Evolutionary conservation across 164 flowering plant species (phyloP).

Genomic region (Stephania yunnanensis): DNA sequence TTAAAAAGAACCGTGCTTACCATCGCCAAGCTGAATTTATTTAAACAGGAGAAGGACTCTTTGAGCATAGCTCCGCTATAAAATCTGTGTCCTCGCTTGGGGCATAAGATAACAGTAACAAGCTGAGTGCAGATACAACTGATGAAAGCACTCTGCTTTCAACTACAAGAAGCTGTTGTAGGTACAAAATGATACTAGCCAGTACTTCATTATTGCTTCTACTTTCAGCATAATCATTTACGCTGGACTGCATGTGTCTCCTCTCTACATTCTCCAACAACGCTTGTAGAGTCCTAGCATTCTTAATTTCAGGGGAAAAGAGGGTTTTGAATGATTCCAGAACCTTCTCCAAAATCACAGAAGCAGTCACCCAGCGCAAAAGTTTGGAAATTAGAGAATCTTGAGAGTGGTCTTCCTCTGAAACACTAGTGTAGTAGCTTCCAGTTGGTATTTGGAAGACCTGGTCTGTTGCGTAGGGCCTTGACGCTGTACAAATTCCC

Average conservation of each 20-base stretch:
- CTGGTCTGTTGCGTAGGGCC: constrained; percentile 20
- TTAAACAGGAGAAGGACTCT: constrained; percentile 57
- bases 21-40: constrained; percentile 85
- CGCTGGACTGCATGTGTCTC: constrained; percentile 9
- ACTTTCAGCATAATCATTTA: constrained; percentile 8
- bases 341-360: constrained; percentile 50
- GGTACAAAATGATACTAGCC: constrained; percentile 49
- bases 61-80: constrained; percentile 34
- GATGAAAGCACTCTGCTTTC: constrained; percentile 45
- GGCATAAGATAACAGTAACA: constrained; percentile 37
- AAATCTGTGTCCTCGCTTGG: constrained; percentile 11
- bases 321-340: constrained; percentile 18
- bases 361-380: constrained; percentile 77
- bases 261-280: constrained; percentile 32
- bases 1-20: constrained; percentile 30
- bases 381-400: constrained; percentile 52
- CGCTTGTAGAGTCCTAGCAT: constrained; percentile 25
- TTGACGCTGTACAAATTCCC: constrained; percentile 52
- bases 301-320: constrained; percentile 15
- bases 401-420: constrained; percentile 31
- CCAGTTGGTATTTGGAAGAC: constrained; percentile 13
- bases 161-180: constrained; percentile 52
- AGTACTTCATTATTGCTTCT: constrained; percentile 28
- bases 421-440: background rate
- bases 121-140: constrained; percentile 61